These are phyloP conservation scores for Rhynchospora breviuscula DNA, from an alignment of 176 grass and related monocot genomes.

Conservation along the genomic window DNA sequence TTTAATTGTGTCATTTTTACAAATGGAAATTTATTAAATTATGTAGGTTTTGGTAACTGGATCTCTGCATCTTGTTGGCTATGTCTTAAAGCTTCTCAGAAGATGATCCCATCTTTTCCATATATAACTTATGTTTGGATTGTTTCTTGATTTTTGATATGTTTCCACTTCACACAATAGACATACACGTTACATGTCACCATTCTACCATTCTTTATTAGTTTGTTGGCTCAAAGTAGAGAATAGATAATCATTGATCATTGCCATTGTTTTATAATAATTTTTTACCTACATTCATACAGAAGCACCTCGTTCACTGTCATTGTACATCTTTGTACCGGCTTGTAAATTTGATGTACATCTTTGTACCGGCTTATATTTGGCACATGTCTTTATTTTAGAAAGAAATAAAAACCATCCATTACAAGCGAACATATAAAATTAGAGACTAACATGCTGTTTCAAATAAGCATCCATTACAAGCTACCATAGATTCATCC, in stretches of 20 bases:
- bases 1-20: too few relatives aligned
- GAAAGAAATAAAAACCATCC: too few relatives aligned
- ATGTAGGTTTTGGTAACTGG: constrained; percentile 63
- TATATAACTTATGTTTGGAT: neutral
- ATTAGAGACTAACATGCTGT: too few relatives aligned
- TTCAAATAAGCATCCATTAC: too few relatives aligned
- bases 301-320: neutral
- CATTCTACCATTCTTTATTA: neutral
- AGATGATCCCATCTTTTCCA: constrained; percentile 37
- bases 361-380: too few relatives aligned
- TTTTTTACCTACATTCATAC: neutral
- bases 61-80: constrained; percentile 67
- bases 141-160: neutral
- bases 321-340: too few relatives aligned
- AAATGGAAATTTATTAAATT: neutral
- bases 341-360: too few relatives aligned
- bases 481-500: too few relatives aligned
- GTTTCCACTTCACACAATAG: neutral
- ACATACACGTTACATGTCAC: neutral
- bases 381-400: too few relatives aligned
- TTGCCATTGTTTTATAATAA: too few relatives aligned
- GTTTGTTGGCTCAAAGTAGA: neutral
- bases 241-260: neutral
- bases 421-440: too few relatives aligned
- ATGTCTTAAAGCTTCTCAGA: constrained; percentile 57